Conservation (phyloP, 768 basidiomycete genomes). For the Lactifluus piperatus region DNA sequence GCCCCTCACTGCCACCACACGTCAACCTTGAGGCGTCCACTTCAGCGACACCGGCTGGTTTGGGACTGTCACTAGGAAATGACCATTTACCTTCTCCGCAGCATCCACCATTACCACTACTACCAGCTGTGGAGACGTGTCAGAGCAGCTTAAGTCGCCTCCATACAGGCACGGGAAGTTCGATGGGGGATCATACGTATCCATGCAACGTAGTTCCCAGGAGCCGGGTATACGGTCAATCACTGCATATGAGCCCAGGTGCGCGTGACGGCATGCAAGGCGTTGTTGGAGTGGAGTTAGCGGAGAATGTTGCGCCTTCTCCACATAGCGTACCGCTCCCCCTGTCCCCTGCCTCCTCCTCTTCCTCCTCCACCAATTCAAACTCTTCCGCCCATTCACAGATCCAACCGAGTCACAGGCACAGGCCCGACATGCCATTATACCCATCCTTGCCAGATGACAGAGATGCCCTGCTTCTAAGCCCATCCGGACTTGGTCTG, state of each 20-base stretch:
- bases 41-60: neutral
- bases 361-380: neutral
- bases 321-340: neutral
- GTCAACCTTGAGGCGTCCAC: neutral
- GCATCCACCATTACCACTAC: neutral
- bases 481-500: neutral
- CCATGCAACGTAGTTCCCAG: neutral
- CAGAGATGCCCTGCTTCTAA: neutral
- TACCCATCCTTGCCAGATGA: conserved; percentile 1
- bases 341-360: neutral
- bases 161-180: neutral
- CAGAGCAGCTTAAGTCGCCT: neutral
- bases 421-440: neutral
- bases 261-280: neutral
- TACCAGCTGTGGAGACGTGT: neutral
- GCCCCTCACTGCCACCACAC: neutral
- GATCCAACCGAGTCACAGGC: conserved; percentile 8
- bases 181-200: neutral
- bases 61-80: conserved; percentile 1
- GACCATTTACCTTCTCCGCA: neutral
- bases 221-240: too few relatives aligned
- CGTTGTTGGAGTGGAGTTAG: neutral
- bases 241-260: neutral
- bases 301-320: neutral
- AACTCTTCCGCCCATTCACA: neutral